phyloP scores from a whole-genome alignment of 192 early-diverging fungal genomes.

The Backusella westeae region DNA sequence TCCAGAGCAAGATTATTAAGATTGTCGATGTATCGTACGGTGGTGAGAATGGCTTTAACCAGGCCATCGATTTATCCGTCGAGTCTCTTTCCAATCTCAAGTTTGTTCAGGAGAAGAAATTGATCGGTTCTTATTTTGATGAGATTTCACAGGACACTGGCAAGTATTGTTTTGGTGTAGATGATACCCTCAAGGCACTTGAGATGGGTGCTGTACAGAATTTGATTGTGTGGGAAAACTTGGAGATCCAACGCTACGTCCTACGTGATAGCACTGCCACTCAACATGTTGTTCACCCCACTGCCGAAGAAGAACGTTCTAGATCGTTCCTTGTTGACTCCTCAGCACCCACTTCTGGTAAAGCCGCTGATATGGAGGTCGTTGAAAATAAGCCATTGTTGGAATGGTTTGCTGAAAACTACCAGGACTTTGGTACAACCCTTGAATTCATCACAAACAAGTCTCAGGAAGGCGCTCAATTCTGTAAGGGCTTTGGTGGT shows the following conservation, averaged over 20 bases:
- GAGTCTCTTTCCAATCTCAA: conserved; percentile 95
- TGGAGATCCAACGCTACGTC: conserved; percentile 76
- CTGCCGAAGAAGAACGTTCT: conserved; percentile 82
- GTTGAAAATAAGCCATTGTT: conserved; percentile 79
- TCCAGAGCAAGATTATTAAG: conserved; percentile 86
- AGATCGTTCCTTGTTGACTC: conserved; percentile 60
- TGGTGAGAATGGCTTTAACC: conserved; percentile 98
- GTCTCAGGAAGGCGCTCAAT: conserved; percentile 95
- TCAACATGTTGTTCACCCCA: conserved; percentile 72
- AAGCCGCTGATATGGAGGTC: conserved; percentile 78
- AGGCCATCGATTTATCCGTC: conserved; percentile 91
- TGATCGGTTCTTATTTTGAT: conserved; percentile 95
- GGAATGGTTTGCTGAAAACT: conserved; percentile 98
- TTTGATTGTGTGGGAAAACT: conserved; percentile 95
- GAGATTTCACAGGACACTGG: conserved; percentile 97
- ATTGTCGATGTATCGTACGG: conserved; percentile 98
- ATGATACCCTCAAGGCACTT: conserved; percentile 95
- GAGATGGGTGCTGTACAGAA: conserved; percentile 97
- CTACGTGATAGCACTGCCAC: conserved; percentile 71
- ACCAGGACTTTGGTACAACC: conserved; percentile 93
- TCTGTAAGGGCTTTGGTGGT: conserved; percentile 98
- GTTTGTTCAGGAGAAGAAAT: conserved; percentile 98
- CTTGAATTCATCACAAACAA: conserved; percentile 97
- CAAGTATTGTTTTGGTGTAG: conserved; percentile 93
- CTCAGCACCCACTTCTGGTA: background rate